Evolutionary conservation across 176 grass and related monocot species (phyloP).

Genomic region (Lolium multiflorum): DNA sequence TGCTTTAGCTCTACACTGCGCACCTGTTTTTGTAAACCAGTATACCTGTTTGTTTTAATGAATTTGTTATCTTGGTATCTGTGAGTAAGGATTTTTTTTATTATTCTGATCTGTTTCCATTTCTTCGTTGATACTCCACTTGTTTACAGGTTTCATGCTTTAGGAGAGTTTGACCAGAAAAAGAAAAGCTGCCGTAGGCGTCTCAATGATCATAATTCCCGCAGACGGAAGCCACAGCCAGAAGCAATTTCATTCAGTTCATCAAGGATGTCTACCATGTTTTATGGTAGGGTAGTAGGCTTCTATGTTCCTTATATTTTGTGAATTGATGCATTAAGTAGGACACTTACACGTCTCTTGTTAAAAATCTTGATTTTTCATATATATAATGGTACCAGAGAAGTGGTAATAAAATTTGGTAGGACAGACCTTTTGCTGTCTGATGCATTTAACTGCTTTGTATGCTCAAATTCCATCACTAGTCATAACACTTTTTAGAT

Average conservation of each 20-base stretch:
- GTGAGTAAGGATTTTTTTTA: neutral
- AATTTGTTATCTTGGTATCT: constrained; percentile 1
- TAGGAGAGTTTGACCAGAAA: constrained; percentile 91
- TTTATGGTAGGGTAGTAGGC: constrained; percentile 63
- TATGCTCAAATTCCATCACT: neutral
- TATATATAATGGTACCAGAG: neutral
- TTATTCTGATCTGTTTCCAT: constrained; percentile 1
- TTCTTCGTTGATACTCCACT: neutral
- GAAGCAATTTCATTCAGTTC: constrained; percentile 78
- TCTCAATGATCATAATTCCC: constrained; percentile 92
- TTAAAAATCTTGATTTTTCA: neutral
- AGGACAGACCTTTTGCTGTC: neutral
- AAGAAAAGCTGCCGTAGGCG: constrained; percentile 92
- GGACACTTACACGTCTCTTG: neutral
- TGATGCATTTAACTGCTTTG: neutral
- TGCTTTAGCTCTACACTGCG: constrained; percentile 10
- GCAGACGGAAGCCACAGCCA: constrained; percentile 78
- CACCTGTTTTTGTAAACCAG: neutral
- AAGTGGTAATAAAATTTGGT: neutral
- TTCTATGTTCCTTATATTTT: constrained; percentile 28
- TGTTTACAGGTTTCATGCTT: constrained; percentile 78
- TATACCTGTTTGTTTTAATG: neutral
- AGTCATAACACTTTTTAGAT: neutral
- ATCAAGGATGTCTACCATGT: constrained; percentile 63
- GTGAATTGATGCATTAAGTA: constrained; percentile 22